Evolutionary conservation across 345 rosid species (phyloP).

Genomic region (sweet orange (Citrus sinensis)): DVS_A1.0 CM039161.1:5540001-5540500

Average conservation of each 20-base stretch:
- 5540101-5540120: conserved; percentile 51
- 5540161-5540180: conserved; percentile 54
- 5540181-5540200: conserved; percentile 52
- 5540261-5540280: conserved; percentile 43
- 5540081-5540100: conserved; percentile 90
- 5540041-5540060: conserved; percentile 64
- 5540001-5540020: conserved; percentile 62
- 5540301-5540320: conserved; percentile 73
- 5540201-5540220: conserved; percentile 35
- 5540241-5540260: conserved; percentile 64
- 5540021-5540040: conserved; percentile 52
- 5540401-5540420: conserved; percentile 15
- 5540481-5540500: not conserved
- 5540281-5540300: conserved; percentile 54
- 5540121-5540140: conserved; percentile 47
- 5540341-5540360: conserved; percentile 45
- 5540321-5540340: conserved; percentile 55
- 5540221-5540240: conserved; percentile 68
- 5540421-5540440: not conserved
- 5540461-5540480: not conserved
- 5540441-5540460: no score
- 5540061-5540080: conserved; percentile 76
- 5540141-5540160: conserved; percentile 56
- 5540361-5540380: conserved; percentile 58
- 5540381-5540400: conserved; percentile 39